A percentile compares a stretch with the other conserved stretches of the same genome.
Evolutionary conservation across 23 red algal genomes (phyloP).

Genomic region (Gracilaria vermiculophylla): DNA sequence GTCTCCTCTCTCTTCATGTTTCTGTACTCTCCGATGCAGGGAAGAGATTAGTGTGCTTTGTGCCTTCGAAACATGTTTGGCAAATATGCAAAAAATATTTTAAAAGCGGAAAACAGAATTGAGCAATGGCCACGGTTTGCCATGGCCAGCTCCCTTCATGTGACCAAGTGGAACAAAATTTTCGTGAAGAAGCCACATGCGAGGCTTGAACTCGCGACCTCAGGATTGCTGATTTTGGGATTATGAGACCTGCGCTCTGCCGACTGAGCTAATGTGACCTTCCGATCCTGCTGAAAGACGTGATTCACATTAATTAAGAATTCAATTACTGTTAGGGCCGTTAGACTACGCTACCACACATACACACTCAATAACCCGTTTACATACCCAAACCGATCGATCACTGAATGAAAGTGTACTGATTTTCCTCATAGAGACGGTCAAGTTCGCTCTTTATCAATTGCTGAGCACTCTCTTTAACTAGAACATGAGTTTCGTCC

Average conservation of each 20-base stretch:
- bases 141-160: neutral
- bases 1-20: too few relatives aligned
- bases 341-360: too few relatives aligned
- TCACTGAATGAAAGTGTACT: constrained; percentile 80
- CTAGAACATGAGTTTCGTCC: constrained; percentile 89
- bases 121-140: too few relatives aligned
- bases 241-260: constrained; percentile 83
- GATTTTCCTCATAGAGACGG: constrained; percentile 91
- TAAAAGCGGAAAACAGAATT: too few relatives aligned
- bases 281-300: neutral
- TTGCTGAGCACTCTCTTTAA: constrained; percentile 65
- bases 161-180: neutral
- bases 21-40: too few relatives aligned
- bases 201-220: constrained; percentile 59
- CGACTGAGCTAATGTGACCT: constrained; percentile 80
- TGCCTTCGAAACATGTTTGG: too few relatives aligned
- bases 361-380: too few relatives aligned
- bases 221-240: constrained; percentile 42
- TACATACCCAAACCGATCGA: too few relatives aligned
- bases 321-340: too few relatives aligned
- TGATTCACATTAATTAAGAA: too few relatives aligned
- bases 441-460: constrained; percentile 84
- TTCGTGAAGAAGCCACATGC: neutral
- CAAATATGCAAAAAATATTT: too few relatives aligned
- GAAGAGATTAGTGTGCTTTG: too few relatives aligned